Evolutionary conservation across 805 yeast genomes (phyloP).

Genomic region (Candida schatavii): DNA sequence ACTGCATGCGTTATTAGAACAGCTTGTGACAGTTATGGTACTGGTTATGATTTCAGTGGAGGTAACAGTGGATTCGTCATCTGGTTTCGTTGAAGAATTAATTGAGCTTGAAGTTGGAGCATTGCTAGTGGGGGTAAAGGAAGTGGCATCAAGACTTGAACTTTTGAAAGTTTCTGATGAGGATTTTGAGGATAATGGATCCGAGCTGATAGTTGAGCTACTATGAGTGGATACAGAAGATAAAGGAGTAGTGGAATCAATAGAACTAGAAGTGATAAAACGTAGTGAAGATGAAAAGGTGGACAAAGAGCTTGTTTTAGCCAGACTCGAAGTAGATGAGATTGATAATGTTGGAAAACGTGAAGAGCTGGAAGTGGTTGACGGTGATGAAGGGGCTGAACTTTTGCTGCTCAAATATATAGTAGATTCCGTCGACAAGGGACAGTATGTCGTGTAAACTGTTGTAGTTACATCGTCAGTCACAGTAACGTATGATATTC

Average conservation of each 20-base stretch:
- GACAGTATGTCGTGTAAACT: slow-evolving; percentile 1
- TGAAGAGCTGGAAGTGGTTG: slow-evolving; percentile 3
- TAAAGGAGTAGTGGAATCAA: slow-evolving; percentile 1
- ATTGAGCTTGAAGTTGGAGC: too few relatives aligned
- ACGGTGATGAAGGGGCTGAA: slow-evolving; percentile 4
- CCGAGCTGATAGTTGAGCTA: slow-evolving; percentile 11
- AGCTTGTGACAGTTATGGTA: background rate
- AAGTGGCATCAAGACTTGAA: background rate
- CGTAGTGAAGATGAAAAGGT: slow-evolving; percentile 15
- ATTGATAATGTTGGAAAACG: background rate
- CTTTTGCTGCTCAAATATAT: background rate
- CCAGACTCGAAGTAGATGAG: slow-evolving; percentile 3
- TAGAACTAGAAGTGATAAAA: background rate
- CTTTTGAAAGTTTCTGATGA: background rate
- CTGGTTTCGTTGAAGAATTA: too few relatives aligned
- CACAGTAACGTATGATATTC: slow-evolving; percentile 15
- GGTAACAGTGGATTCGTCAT: too few relatives aligned
- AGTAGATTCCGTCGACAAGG: slow-evolving; percentile 1
- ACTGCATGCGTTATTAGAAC: background rate
- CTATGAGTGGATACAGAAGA: slow-evolving; percentile 14
- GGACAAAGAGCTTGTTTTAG: slow-evolving; percentile 15
- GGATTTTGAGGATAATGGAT: background rate
- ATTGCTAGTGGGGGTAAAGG: background rate
- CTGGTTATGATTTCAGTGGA: background rate
- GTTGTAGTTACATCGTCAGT: slow-evolving; percentile 1